phyloP scores from a whole-genome alignment of 805 yeast genomes.

The Sugiyamaella qingdaonensis region DNA sequence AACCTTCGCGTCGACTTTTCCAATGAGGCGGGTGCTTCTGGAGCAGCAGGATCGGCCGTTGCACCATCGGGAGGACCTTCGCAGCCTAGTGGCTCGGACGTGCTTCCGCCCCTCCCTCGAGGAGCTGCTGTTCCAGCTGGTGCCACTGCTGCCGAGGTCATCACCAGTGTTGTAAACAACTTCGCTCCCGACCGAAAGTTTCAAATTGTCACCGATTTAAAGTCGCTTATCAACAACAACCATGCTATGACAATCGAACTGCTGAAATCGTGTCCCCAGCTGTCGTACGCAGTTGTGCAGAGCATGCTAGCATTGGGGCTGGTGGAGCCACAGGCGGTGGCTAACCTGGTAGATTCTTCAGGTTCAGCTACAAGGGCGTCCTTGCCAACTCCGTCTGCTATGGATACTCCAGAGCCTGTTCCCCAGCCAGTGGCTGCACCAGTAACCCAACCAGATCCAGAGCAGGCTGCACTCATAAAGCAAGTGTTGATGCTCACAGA shows the following conservation, averaged over 20 bases:
- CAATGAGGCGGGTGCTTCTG: conserved; percentile 39
- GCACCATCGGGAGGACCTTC: background rate
- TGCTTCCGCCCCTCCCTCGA: conserved; percentile 40
- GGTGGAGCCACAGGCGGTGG: conserved; percentile 29
- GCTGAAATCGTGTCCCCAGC: conserved; percentile 70
- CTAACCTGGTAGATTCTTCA: conserved; percentile 22
- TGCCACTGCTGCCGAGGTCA: conserved; percentile 38
- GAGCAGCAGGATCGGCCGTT: background rate
- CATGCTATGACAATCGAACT: conserved; percentile 58
- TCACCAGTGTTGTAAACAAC: conserved; percentile 43
- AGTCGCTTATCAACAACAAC: conserved; percentile 51
- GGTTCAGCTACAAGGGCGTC: background rate
- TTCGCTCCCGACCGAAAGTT: conserved; percentile 42
- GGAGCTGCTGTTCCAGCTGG: conserved; percentile 44
- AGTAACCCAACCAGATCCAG: conserved; percentile 30
- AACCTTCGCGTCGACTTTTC: conserved; percentile 71
- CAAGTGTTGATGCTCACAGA: conserved; percentile 52
- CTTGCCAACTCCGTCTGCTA: conserved; percentile 6
- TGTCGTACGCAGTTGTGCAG: conserved; percentile 79
- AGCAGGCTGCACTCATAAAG: conserved; percentile 45
- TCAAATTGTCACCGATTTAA: conserved; percentile 53
- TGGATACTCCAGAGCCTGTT: conserved; percentile 21
- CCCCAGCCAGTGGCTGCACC: conserved; percentile 20
- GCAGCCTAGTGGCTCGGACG: background rate
- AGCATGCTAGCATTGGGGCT: conserved; percentile 44